phyloP scores from a whole-genome alignment of 2,329 filamentous ascomycete species.

The Akanthomyces lecanii region DNA sequence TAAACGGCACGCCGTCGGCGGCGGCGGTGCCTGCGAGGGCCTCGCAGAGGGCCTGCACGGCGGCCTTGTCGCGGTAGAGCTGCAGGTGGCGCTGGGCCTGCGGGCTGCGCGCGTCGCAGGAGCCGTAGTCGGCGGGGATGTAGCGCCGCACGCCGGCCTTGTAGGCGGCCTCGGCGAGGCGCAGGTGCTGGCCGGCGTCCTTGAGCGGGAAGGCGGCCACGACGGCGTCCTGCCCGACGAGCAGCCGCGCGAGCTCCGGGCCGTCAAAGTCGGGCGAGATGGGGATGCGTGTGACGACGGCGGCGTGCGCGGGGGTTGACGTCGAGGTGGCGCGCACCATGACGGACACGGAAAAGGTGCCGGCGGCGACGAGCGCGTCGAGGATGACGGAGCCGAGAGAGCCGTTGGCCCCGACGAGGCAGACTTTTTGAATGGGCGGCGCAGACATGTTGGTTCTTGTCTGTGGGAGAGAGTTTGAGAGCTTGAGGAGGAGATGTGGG shows the following conservation, averaged over 20 bases:
- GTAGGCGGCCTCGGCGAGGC: constrained; percentile 55
- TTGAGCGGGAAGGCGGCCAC: constrained; percentile 37
- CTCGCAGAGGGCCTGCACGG: constrained; percentile 30
- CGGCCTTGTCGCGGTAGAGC: constrained; percentile 33
- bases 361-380: constrained; percentile 33
- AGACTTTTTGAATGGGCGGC: constrained; percentile 28
- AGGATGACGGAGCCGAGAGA: constrained; percentile 38
- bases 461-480: neutral
- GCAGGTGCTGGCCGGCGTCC: constrained; percentile 41
- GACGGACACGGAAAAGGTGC: constrained; percentile 48
- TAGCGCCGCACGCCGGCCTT: constrained; percentile 58
- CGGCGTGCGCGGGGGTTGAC: constrained; percentile 28
- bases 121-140: constrained; percentile 56
- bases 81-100: constrained; percentile 31
- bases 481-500: neutral
- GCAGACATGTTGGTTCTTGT: constrained; percentile 1
- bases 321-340: constrained; percentile 42
- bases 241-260: constrained; percentile 40
- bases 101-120: constrained; percentile 33
- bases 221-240: constrained; percentile 55
- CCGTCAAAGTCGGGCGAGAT: constrained; percentile 29
- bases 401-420: constrained; percentile 35
- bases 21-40: constrained; percentile 24
- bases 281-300: constrained; percentile 22
- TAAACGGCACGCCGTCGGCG: constrained; percentile 36